A percentile compares a stretch with the other conserved stretches of the same genome.
phyloP scores from a whole-genome alignment of 192 early-diverging fungal genomes.

The Podila epicladia region DNA sequence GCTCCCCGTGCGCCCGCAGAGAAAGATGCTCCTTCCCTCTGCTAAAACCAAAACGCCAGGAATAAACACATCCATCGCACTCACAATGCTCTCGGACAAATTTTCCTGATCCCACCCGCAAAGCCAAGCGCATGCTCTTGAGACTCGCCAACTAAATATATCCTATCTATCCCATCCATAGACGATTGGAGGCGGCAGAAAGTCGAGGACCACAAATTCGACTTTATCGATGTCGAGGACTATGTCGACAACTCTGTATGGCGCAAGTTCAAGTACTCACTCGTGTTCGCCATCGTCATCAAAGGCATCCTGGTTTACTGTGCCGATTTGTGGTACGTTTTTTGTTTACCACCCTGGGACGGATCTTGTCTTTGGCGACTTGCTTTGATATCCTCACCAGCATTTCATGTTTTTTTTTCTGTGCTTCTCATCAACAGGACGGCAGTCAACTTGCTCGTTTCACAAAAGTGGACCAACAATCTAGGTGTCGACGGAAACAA shows the following conservation, averaged over 20 bases:
- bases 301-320: constrained; percentile 81
- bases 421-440: constrained; percentile 11
- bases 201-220: constrained; percentile 88
- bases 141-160: background rate
- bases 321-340: constrained; percentile 77
- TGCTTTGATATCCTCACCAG: background rate
- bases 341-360: background rate
- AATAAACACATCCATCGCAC: no score
- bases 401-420: background rate
- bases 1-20: no score
- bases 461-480: constrained; percentile 18
- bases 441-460: constrained; percentile 43
- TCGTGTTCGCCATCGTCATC: constrained; percentile 72
- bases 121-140: no score
- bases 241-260: constrained; percentile 58
- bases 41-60: no score
- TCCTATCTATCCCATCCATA: background rate
- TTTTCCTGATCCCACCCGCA: no score
- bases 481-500: constrained; percentile 10
- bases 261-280: constrained; percentile 62
- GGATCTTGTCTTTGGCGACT: background rate
- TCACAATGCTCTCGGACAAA: no score
- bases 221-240: constrained; percentile 85
- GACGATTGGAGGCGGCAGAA: constrained; percentile 83
- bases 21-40: no score